Conservation (phyloP, 2,329 filamentous ascomycete species). For the Fusarium avenaceum region DNA sequence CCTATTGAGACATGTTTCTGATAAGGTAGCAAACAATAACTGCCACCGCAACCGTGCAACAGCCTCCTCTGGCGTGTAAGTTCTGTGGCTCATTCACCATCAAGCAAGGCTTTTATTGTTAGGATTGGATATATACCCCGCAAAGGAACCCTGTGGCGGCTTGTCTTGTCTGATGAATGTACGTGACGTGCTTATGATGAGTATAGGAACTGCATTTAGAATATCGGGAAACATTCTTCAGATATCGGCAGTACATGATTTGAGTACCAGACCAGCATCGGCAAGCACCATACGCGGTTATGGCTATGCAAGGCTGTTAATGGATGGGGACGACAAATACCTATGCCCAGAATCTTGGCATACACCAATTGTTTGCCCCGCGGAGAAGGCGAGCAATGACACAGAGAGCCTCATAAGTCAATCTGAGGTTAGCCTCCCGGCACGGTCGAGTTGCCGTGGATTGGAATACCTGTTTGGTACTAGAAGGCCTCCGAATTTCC, state of each 20-base stretch:
- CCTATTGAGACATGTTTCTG: not conserved
- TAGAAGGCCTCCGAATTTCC: not conserved
- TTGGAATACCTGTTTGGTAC: conserved; percentile 7
- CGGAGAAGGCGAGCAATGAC: conserved; percentile 1
- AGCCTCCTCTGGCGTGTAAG: not conserved
- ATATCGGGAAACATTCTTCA: not conserved
- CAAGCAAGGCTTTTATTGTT: not conserved
- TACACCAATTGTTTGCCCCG: conserved; percentile 4
- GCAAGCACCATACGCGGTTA: not conserved
- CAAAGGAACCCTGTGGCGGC: not conserved
- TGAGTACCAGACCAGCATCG: not conserved
- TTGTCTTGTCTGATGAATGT: not conserved
- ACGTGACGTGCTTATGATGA: not conserved
- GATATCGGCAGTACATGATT: not conserved
- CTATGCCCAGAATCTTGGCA: not conserved
- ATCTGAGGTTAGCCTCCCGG: not conserved
- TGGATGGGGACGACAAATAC: not conserved
- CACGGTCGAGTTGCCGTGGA: not conserved
- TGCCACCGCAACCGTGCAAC: not conserved
- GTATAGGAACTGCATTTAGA: not conserved
- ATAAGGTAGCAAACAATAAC: not conserved
- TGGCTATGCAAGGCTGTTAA: not conserved
- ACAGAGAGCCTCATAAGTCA: not conserved
- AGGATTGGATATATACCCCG: not conserved
- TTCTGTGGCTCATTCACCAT: not conserved